Evolutionary conservation across 73 alveolate genomes (phyloP).

Genomic region (Symbiodinium natans): DNA sequence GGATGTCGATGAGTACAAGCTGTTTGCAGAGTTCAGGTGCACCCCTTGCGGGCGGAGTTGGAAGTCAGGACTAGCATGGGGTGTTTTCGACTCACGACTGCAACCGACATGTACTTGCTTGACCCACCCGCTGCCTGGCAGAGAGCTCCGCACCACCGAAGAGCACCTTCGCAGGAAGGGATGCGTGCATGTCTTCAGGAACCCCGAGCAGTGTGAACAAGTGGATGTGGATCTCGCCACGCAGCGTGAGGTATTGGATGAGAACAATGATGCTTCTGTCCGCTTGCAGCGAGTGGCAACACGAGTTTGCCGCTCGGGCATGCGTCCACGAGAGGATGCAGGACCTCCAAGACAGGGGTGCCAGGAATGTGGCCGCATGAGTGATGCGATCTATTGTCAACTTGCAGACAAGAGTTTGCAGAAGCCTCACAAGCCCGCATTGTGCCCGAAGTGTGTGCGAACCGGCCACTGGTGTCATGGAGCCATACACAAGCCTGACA

Average conservation of each 20-base stretch:
- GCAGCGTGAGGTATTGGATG: not conserved
- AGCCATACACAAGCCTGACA: not conserved
- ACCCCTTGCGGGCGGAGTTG: not conserved
- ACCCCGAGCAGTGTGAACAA: not conserved
- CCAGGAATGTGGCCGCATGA: not conserved
- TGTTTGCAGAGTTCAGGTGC: constrained; percentile 3
- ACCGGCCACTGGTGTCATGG: not conserved
- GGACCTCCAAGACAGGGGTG: constrained; percentile 3
- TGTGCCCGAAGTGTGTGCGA: not conserved
- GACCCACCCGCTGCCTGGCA: not conserved
- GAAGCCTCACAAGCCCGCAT: not conserved
- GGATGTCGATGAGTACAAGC: not conserved
- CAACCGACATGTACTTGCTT: not conserved
- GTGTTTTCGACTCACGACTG: not conserved
- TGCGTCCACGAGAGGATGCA: not conserved
- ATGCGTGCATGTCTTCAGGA: constrained; percentile 6
- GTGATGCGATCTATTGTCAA: not conserved
- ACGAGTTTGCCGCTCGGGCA: not conserved
- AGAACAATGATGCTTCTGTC: not conserved
- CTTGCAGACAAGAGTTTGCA: not conserved
- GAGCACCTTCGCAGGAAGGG: not conserved
- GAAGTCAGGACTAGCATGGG: constrained; percentile 7
- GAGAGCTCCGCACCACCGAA: not conserved
- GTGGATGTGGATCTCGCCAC: not conserved
- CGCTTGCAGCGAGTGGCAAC: not conserved